Evolutionary conservation across 2,329 filamentous ascomycete genomes (phyloP).

Genomic region (Colletotrichum sp.): DNA sequence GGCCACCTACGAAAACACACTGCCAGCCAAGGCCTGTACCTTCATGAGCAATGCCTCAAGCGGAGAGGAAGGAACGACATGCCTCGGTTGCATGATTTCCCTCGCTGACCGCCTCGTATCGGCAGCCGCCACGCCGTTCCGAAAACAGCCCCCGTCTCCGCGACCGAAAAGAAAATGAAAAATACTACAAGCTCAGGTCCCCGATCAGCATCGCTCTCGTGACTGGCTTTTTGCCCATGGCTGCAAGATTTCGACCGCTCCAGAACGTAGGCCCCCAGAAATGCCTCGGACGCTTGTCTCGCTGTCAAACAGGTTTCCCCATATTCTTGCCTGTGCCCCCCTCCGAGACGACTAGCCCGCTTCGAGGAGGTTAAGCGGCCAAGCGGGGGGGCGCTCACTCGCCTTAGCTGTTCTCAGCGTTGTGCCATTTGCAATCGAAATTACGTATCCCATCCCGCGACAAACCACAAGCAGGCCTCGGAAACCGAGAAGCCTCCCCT

Average conservation of each 20-base stretch:
- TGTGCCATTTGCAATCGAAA: slow-evolving; percentile 5
- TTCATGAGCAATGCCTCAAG: not conserved
- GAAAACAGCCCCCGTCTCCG: slow-evolving; percentile 5
- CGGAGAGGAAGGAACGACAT: not conserved
- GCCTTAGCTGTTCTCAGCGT: not conserved
- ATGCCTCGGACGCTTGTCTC: not conserved
- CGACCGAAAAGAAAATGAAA: not conserved
- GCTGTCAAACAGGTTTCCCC: not conserved
- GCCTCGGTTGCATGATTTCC: not conserved
- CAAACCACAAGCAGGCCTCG: not conserved
- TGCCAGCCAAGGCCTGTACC: not conserved
- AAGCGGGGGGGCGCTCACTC: not conserved
- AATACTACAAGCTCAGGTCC: not conserved
- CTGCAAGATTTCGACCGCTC: slow-evolving; percentile 4
- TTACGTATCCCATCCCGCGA: not conserved
- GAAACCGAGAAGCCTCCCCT: not conserved
- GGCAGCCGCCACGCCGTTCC: not conserved
- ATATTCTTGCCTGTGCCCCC: not conserved
- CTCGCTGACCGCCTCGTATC: not conserved
- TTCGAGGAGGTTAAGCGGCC: not conserved
- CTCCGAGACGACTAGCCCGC: not conserved
- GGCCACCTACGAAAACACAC: not conserved
- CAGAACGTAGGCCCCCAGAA: not conserved
- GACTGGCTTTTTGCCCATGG: not conserved
- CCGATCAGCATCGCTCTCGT: not conserved